Conservation (phyloP, 352 stramenopile genomes). For the Discostella stelligera region DNA sequence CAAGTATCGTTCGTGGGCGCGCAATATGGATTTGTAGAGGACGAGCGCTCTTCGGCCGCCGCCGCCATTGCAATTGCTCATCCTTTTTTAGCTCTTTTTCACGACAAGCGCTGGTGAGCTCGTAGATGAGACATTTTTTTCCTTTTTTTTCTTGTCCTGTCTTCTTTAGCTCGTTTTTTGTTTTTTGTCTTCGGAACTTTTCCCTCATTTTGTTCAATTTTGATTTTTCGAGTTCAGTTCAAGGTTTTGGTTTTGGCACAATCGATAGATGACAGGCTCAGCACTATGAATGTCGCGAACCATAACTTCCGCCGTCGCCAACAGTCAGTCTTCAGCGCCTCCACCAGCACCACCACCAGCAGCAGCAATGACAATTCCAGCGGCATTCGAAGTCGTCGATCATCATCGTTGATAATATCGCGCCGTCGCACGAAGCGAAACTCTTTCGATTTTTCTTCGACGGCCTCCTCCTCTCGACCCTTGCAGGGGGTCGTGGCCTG, state of each 20-base stretch:
- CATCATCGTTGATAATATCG: not conserved
- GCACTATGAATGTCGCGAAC: not conserved
- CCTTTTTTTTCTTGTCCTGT: too few species aligned
- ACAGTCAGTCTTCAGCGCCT: not conserved
- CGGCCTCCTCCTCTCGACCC: not conserved
- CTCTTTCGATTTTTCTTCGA: not conserved
- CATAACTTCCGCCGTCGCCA: not conserved
- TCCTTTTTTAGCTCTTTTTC: too few species aligned
- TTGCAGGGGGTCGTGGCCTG: conserved; percentile 55
- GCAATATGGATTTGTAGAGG: conserved; percentile 67
- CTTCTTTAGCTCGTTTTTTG: too few species aligned
- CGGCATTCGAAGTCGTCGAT: too few species aligned
- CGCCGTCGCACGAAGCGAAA: not conserved
- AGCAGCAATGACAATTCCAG: not conserved
- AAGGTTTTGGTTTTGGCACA: too few species aligned
- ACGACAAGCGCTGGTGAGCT: too few species aligned
- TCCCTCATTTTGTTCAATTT: too few species aligned
- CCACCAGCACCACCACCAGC: not conserved
- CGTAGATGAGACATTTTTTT: too few species aligned
- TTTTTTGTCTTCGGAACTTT: too few species aligned
- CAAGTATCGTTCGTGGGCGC: conserved; percentile 59
- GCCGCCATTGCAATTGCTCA: not conserved
- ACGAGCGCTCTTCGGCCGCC: conserved; percentile 22
- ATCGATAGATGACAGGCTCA: too few species aligned
- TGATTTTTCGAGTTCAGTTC: too few species aligned